These are phyloP conservation scores for Rosa multiflora DNA, from an alignment of 306 rosid species.

Conservation along the genomic window DNA sequence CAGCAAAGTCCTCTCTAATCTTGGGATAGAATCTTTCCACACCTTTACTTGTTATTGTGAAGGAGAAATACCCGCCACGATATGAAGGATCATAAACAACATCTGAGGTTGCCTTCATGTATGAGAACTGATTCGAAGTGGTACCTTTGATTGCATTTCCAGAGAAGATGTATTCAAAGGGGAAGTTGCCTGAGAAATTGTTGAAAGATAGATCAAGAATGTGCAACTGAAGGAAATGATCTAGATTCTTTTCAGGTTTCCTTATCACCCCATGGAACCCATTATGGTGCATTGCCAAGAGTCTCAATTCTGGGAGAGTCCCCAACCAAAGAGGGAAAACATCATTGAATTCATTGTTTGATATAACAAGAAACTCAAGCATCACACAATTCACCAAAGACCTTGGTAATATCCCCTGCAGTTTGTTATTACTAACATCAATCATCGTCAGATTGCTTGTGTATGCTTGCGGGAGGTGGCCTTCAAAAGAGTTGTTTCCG, in stretches of 20 bases:
- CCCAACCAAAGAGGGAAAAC: not conserved
- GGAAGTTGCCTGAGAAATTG: slow-evolving; percentile 3
- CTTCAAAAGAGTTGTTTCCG: not conserved
- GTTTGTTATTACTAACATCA: not conserved
- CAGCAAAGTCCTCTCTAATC: slow-evolving; percentile 3
- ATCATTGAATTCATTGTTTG: not conserved
- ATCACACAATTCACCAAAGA: not conserved
- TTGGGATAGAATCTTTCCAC: not conserved
- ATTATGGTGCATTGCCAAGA: slow-evolving; percentile 7
- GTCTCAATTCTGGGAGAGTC: not conserved
- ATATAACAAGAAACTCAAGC: not conserved
- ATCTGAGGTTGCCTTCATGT: not conserved
- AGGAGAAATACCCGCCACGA: not conserved
- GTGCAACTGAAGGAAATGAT: not conserved
- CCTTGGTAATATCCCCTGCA: not conserved
- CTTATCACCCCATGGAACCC: not conserved
- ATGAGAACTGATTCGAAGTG: not conserved
- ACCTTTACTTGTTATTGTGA: not conserved
- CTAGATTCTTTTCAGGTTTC: not conserved
- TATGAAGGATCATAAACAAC: slow-evolving; percentile 2
- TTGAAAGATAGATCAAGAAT: not conserved
- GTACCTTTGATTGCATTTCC: not conserved
- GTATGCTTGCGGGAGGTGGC: not conserved
- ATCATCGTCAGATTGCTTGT: not conserved
- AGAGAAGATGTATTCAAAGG: slow-evolving; percentile 3